phyloP scores from a whole-genome alignment of 2,329 filamentous ascomycete genomes.

The Paraconiothyrium brasiliense region DNA sequence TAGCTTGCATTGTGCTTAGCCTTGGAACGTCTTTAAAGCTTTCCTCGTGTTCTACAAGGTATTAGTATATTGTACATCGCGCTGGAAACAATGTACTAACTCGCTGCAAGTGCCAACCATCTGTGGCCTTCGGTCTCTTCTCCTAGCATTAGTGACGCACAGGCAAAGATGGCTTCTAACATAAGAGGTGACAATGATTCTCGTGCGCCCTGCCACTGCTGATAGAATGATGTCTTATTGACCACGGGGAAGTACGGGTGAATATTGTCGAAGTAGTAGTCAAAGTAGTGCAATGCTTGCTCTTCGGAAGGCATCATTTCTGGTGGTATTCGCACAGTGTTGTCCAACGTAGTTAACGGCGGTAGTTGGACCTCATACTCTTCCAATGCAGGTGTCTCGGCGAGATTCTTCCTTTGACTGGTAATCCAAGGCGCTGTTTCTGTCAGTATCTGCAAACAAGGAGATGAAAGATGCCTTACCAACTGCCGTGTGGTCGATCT shows the following conservation, averaged over 20 bases:
- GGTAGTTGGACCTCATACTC: conserved; percentile 78
- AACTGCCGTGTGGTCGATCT: conserved; percentile 86
- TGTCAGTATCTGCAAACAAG: conserved; percentile 29
- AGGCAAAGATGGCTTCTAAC: conserved; percentile 90
- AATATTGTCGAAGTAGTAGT: conserved; percentile 88
- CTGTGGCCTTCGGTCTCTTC: conserved; percentile 86
- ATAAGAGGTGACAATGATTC: conserved; percentile 88
- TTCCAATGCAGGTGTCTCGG: conserved; percentile 71
- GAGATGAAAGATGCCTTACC: conserved; percentile 64
- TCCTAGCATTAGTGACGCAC: conserved; percentile 83
- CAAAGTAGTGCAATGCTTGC: conserved; percentile 83
- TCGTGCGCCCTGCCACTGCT: conserved; percentile 86
- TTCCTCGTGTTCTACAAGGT: conserved; percentile 77
- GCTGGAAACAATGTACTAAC: conserved; percentile 60
- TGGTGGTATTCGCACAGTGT: conserved; percentile 85
- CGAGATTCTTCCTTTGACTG: conserved; percentile 65
- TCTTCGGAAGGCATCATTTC: conserved; percentile 93
- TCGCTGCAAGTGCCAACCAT: conserved; percentile 89
- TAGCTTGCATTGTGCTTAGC: conserved; percentile 88
- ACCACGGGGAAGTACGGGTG: conserved; percentile 93
- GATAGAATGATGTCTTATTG: conserved; percentile 82
- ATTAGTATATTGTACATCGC: conserved; percentile 26
- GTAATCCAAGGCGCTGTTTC: conserved; percentile 82
- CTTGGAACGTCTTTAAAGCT: conserved; percentile 93
- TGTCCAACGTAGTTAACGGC: conserved; percentile 73